A percentile compares a stretch with the other conserved stretches of the same genome.
Conservation (phyloP, 495 filamentous ascomycete species). For the Hapsidospora chrysogenum region DNA sequence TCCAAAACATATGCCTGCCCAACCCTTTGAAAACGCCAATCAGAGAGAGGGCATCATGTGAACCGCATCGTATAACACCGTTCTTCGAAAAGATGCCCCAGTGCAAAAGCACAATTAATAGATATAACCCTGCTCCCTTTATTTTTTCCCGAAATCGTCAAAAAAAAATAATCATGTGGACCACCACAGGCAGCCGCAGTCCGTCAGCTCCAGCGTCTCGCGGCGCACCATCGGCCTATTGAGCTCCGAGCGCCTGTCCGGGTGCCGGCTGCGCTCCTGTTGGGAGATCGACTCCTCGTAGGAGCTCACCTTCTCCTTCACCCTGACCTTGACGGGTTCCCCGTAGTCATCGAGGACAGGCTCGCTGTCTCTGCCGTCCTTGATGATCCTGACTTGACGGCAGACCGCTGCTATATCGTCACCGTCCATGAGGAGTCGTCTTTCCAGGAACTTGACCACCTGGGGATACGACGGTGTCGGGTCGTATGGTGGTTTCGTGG, state of each 20-base stretch:
- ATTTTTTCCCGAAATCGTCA: too few species aligned
- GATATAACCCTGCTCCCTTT: too few species aligned
- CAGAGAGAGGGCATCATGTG: too few species aligned
- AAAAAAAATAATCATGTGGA: background rate
- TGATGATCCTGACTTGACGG: constrained; percentile 50
- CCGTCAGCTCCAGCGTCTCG: constrained; percentile 10
- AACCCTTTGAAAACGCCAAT: too few species aligned
- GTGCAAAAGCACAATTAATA: too few species aligned
- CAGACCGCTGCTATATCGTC: constrained; percentile 36
- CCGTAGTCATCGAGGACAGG: constrained; percentile 21
- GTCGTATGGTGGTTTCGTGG: constrained; percentile 2
- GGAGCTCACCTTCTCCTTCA: constrained; percentile 30
- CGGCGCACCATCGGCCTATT: constrained; percentile 2
- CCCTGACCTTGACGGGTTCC: constrained; percentile 32
- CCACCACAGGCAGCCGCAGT: constrained; percentile 19
- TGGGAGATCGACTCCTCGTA: constrained; percentile 1
- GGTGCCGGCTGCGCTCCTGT: constrained; percentile 2
- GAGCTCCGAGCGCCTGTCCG: background rate
- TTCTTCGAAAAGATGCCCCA: too few species aligned
- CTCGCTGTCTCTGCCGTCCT: constrained; percentile 23
- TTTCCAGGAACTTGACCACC: constrained; percentile 67
- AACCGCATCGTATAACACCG: too few species aligned
- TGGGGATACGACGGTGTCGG: constrained; percentile 39
- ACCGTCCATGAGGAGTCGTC: constrained; percentile 30
- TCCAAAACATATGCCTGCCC: too few species aligned